Base-by-base conservation (phyloP, 2,329 filamentous ascomycete species). In the Xylariales sp. region DNA sequence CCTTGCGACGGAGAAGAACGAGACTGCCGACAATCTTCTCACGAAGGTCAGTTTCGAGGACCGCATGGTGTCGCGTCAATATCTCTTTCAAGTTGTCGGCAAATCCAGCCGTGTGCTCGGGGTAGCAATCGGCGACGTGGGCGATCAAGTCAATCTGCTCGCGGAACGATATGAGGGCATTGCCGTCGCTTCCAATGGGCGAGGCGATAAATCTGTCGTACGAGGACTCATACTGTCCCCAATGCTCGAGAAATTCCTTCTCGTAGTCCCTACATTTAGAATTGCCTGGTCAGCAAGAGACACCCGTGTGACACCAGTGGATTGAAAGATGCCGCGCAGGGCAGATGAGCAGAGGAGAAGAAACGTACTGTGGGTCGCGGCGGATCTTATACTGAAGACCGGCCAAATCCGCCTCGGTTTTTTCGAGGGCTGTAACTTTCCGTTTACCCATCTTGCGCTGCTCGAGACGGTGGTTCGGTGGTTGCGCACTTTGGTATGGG, bases 21-120 rank as follows among this genome's bases (percentile, higher is more conserved):
- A 98, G 67, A 59, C 88, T 94, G 33, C 88, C 87, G 2, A 97
- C 91, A 40, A 97, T 79, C 75, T 97, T 97, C 62, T 97, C 93
- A 25, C 93, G 77, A 51, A 98, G 63, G 46, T 97, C 90, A 4
- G 81, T 73, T 53, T 95, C 85, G 21, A 98, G 72, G 4, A 83
- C 74, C 31, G 83, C 78, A 71, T 97, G 91, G 57, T 97, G 88
- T 49, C 83, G 72, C 33, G 79, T 79, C 32, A 98, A 66, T 42
- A 98, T 85, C 21, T 81, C 74, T 55, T 88, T 88, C 33, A 98
- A 71, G 47, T 95, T 86, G 29, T 82, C 74, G 16, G 89, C 79
- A 50, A 96, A 97, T 8, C 75, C 70, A 37, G 72, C 72, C 2
- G 89, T 90, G 44, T 91, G 76, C 41, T 84, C 78, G 35, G 88